Percentiles rank a stretch among this genome's conserved stretches.
phyloP scores from a whole-genome alignment of 306 rosid species.

The Prinsepia uniflora region DNA sequence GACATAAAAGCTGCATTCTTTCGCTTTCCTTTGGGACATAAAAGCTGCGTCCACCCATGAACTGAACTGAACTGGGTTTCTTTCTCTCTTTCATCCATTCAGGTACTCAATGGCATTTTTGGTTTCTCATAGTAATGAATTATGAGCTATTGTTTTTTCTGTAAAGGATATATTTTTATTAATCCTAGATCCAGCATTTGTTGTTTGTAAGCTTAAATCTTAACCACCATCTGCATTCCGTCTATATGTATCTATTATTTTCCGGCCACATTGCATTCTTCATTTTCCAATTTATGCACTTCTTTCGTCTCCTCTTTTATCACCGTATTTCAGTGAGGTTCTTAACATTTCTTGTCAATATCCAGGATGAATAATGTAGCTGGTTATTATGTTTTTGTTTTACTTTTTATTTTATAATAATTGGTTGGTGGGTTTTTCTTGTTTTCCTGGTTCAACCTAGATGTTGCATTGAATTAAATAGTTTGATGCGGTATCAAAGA shows the following conservation, averaged over 20 bases:
- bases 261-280: background rate
- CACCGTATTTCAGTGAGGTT: background rate
- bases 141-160: background rate
- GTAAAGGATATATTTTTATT: background rate
- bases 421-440: background rate
- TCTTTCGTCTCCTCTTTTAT: background rate
- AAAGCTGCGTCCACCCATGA: background rate
- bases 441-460: background rate
- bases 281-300: background rate
- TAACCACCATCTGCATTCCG: background rate
- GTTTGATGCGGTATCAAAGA: conserved; percentile 8
- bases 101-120: conserved; percentile 8
- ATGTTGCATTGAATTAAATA: conserved; percentile 18
- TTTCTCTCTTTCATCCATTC: conserved; percentile 17
- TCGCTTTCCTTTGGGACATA: background rate
- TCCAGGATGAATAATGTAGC: background rate
- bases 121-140: background rate
- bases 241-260: background rate
- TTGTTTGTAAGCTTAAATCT: background rate
- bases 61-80: conserved; percentile 18
- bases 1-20: conserved; percentile 11
- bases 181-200: conserved; percentile 1
- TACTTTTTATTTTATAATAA: too few relatives aligned
- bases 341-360: background rate
- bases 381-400: background rate